phyloP scores from a whole-genome alignment of 108 stramenopile genomes.

The Aurantiochytrium sp. region DNA sequence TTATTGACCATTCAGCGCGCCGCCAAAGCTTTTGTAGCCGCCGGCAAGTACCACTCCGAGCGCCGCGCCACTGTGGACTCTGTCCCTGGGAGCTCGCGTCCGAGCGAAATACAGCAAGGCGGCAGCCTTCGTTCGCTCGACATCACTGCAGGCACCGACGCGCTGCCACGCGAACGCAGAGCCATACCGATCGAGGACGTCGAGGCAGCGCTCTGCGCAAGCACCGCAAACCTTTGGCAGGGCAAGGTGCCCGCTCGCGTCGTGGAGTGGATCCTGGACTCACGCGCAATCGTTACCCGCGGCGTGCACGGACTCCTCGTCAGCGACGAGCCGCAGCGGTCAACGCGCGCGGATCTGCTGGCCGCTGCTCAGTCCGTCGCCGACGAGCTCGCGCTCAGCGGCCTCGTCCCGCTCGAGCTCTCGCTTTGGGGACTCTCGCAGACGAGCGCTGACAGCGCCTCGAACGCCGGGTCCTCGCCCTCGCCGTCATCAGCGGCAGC shows the following conservation, averaged over 20 bases:
- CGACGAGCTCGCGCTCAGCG: background rate
- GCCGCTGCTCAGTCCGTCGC: background rate
- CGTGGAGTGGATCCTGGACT: background rate
- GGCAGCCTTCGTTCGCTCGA: background rate
- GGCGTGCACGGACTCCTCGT: background rate
- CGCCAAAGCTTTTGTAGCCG: background rate
- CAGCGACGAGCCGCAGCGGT: background rate
- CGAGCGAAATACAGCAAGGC: background rate
- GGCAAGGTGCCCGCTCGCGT: background rate
- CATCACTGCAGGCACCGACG: background rate
- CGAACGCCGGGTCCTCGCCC: too few relatives aligned
- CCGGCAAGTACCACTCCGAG: background rate
- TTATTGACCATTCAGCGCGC: constrained; percentile 12
- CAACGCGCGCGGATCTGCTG: background rate
- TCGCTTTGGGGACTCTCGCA: background rate
- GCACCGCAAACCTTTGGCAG: background rate
- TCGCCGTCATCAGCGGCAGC: background rate
- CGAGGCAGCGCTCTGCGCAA: background rate
- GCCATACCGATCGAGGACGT: background rate
- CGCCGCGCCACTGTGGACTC: background rate
- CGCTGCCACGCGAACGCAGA: background rate
- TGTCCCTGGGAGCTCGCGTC: background rate
- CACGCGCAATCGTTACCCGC: background rate
- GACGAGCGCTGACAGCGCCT: background rate
- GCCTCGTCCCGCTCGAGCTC: background rate